Evolutionary conservation across 2,329 filamentous ascomycete species (phyloP).

Genomic region (Botrytis tulipae): DNA sequence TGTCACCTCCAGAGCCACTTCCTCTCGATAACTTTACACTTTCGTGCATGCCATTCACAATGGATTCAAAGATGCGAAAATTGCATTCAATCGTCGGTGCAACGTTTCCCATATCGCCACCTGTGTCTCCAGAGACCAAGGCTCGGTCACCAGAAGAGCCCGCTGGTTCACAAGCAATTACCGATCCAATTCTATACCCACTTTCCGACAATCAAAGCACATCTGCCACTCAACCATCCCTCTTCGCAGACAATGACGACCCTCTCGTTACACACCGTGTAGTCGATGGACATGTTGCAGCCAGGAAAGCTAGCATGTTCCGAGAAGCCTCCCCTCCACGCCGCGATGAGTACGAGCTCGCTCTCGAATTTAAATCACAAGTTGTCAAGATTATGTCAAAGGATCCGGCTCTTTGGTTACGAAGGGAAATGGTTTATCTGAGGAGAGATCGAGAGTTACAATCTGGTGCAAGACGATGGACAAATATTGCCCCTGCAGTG

Average conservation of each 20-base stretch:
- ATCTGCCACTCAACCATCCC: conserved; percentile 47
- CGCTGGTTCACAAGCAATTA: conserved; percentile 39
- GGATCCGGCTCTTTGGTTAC: conserved; percentile 33
- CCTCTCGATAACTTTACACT: conserved; percentile 51
- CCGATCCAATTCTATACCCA: conserved; percentile 60
- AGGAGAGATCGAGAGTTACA: conserved; percentile 32
- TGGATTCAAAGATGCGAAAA: conserved; percentile 33
- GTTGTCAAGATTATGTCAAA: conserved; percentile 43
- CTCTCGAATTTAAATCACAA: conserved; percentile 52
- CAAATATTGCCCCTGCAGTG: conserved; percentile 33
- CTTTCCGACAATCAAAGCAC: conserved; percentile 41
- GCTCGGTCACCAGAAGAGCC: conserved; percentile 27
- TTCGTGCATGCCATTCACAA: conserved; percentile 26
- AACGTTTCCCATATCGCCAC: conserved; percentile 52
- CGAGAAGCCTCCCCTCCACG: conserved; percentile 47
- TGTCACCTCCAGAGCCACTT: conserved; percentile 60
- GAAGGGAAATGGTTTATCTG: conserved; percentile 34
- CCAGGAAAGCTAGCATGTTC: conserved; percentile 41
- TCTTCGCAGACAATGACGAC: conserved; percentile 49
- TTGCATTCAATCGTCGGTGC: conserved; percentile 39
- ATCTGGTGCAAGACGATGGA: conserved; percentile 29
- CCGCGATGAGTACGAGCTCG: conserved; percentile 53
- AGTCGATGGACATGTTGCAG: conserved; percentile 45
- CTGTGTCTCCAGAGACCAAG: conserved; percentile 52
- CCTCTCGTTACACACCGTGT: conserved; percentile 42